These are phyloP conservation scores for Candida mesenterica DNA, from an alignment of 1,139 yeast species.

Conservation along the genomic window DNA sequence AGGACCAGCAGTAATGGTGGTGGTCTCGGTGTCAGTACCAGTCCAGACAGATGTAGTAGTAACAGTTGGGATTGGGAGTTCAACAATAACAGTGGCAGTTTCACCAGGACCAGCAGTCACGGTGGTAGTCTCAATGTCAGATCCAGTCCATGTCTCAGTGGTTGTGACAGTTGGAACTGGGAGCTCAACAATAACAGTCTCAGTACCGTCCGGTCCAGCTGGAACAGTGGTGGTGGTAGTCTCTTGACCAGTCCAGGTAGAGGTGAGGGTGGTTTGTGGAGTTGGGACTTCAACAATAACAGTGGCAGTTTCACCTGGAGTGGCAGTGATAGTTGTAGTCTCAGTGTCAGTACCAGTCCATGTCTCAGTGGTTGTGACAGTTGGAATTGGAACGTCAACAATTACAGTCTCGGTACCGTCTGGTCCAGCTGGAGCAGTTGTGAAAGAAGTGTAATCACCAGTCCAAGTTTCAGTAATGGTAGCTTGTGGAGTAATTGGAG, in stretches of 20 bases:
- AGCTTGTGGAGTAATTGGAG: constrained; percentile 7
- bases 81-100: constrained; percentile 15
- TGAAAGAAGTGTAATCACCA: constrained; percentile 9
- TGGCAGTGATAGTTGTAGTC: too few species aligned
- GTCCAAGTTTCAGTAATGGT: constrained; percentile 14
- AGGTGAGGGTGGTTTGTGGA: constrained; percentile 11
- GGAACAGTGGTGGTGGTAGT: constrained; percentile 1
- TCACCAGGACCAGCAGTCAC: neutral
- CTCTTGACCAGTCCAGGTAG: constrained; percentile 5
- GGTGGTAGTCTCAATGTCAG: too few species aligned
- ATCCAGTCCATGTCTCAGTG: too few species aligned
- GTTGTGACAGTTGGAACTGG: too few species aligned
- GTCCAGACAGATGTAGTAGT: constrained; percentile 11
- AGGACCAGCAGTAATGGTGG: constrained; percentile 10
- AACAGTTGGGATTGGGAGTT: constrained; percentile 14
- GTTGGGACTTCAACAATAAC: too few species aligned
- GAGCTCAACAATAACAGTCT: too few species aligned
- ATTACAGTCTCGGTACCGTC: constrained; percentile 19
- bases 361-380: constrained; percentile 14
- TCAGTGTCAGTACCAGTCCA: constrained; percentile 14
- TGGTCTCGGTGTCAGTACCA: constrained; percentile 6
- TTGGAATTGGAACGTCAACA: constrained; percentile 15
- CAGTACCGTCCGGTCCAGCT: too few species aligned
- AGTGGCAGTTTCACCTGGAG: too few species aligned
- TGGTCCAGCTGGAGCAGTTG: constrained; percentile 9